Conservation (phyloP, 2,329 filamentous ascomycete genomes). For the Arthrobotrys sphaeroides region DNA sequence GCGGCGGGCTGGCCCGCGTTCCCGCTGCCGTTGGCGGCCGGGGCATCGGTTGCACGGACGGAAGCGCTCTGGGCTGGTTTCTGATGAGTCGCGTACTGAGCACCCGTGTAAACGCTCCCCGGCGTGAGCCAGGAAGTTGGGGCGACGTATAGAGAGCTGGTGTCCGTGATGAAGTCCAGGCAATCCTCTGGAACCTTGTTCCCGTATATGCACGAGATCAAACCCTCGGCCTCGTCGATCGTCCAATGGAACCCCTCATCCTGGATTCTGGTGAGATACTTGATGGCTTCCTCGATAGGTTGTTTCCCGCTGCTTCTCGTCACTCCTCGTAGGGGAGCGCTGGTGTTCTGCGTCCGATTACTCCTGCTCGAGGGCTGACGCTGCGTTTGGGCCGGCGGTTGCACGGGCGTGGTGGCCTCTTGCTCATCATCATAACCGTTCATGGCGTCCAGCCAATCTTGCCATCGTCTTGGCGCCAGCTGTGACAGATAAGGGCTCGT, state of each 20-base stretch:
- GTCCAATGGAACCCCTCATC: slow-evolving; percentile 47
- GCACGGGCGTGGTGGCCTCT: slow-evolving; percentile 28
- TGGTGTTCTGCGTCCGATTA: slow-evolving; percentile 9
- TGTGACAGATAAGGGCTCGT: slow-evolving; percentile 37
- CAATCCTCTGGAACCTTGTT: slow-evolving; percentile 58
- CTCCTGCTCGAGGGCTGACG: slow-evolving; percentile 4
- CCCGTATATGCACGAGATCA: slow-evolving; percentile 49
- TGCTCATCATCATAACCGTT: slow-evolving; percentile 46
- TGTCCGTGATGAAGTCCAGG: slow-evolving; percentile 69
- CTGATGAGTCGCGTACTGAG: slow-evolving; percentile 67
- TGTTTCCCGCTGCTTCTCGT: slow-evolving; percentile 25
- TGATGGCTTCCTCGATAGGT: slow-evolving; percentile 68
- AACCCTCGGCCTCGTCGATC: slow-evolving; percentile 40
- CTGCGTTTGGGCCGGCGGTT: slow-evolving; percentile 7
- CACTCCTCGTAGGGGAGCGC: slow-evolving; percentile 17
- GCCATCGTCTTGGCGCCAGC: slow-evolving; percentile 46
- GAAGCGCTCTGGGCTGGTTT: slow-evolving; percentile 30
- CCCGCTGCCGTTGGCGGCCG: neutral
- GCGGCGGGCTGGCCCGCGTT: neutral
- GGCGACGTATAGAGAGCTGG: slow-evolving; percentile 65
- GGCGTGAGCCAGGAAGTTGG: slow-evolving; percentile 71
- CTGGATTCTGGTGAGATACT: slow-evolving; percentile 70
- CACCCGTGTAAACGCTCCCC: slow-evolving; percentile 70
- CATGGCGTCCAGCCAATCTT: slow-evolving; percentile 51
- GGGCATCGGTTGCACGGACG: slow-evolving; percentile 59